Evolutionary conservation across 495 filamentous ascomycete genomes (phyloP).

Genomic region (Glarea lozoyensis): DNA sequence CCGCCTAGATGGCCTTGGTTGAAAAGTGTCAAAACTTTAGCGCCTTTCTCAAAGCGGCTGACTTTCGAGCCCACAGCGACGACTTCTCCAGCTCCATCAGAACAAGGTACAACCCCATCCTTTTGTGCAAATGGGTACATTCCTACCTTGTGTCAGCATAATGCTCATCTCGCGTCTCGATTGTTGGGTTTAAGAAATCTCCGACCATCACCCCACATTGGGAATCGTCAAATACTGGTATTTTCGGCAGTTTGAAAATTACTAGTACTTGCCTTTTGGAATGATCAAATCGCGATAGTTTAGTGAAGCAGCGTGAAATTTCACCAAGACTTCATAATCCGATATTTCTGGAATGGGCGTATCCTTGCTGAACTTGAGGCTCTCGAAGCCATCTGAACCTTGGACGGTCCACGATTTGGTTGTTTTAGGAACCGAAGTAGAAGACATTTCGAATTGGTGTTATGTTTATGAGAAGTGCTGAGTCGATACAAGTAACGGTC

Average conservation of each 20-base stretch:
- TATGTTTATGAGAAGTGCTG: too few relatives aligned
- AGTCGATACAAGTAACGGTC: too few relatives aligned
- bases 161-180: neutral
- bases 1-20: constrained; percentile 68
- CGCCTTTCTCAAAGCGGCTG: constrained; percentile 48
- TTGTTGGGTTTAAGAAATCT: neutral
- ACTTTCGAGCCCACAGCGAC: constrained; percentile 60
- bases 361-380: constrained; percentile 13
- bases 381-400: constrained; percentile 19
- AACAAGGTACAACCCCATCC: constrained; percentile 55
- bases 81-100: constrained; percentile 74
- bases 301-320: constrained; percentile 63
- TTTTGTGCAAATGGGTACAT: constrained; percentile 55
- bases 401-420: constrained; percentile 15
- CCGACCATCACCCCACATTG: too few relatives aligned
- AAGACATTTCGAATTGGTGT: neutral
- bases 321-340: constrained; percentile 53
- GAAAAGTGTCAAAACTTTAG: constrained; percentile 68
- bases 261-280: constrained; percentile 38
- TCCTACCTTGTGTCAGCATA: constrained; percentile 32
- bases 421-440: constrained; percentile 14
- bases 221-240: too few relatives aligned
- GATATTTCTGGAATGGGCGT: constrained; percentile 44
- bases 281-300: constrained; percentile 83
- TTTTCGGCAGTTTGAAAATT: neutral